Conservation (phyloP, 1,139 yeast genomes). For the Kodamaea derodonti region DNA sequence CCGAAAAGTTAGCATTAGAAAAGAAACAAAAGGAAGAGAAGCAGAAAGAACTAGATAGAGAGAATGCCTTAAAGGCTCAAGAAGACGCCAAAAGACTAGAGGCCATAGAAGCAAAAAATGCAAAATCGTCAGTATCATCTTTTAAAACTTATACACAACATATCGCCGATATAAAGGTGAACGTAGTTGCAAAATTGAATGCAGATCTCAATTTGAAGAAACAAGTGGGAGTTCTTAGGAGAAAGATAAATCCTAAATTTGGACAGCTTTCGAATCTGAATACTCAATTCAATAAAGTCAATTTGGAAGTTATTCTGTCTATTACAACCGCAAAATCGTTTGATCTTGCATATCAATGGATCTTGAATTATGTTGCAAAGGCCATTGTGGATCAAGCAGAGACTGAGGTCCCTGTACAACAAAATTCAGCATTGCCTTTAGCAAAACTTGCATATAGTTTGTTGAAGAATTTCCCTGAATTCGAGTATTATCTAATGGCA, state of each 20-base stretch:
- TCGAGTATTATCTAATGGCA: slow-evolving; percentile 67
- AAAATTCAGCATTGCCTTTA: slow-evolving; percentile 76
- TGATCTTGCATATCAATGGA: slow-evolving; percentile 62
- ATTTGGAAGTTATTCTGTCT: slow-evolving; percentile 46
- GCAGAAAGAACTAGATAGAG: slow-evolving; percentile 9
- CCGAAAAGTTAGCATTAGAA: slow-evolving; percentile 13
- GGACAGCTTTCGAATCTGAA: slow-evolving; percentile 83
- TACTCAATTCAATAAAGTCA: slow-evolving; percentile 52
- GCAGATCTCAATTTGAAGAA: slow-evolving; percentile 41
- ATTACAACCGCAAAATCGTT: slow-evolving; percentile 44
- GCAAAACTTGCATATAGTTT: slow-evolving; percentile 62
- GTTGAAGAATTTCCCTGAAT: slow-evolving; percentile 56
- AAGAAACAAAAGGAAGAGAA: slow-evolving; percentile 10
- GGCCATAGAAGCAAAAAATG: slow-evolving; percentile 4
- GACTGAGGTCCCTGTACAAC: slow-evolving; percentile 79
- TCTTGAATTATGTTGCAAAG: slow-evolving; percentile 77
- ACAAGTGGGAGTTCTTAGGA: slow-evolving; percentile 43
- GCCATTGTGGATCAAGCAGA: slow-evolving; percentile 89
- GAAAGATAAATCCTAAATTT: slow-evolving; percentile 81
- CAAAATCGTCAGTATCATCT: slow-evolving; percentile 14
- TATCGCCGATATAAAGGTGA: slow-evolving; percentile 56
- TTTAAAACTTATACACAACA: slow-evolving; percentile 52
- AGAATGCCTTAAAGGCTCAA: slow-evolving; percentile 15
- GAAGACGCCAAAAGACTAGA: slow-evolving; percentile 12
- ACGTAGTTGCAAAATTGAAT: slow-evolving; percentile 49